Base-by-base conservation (phyloP, 306 rosid species). In the Fragaria ananassa region DNA sequence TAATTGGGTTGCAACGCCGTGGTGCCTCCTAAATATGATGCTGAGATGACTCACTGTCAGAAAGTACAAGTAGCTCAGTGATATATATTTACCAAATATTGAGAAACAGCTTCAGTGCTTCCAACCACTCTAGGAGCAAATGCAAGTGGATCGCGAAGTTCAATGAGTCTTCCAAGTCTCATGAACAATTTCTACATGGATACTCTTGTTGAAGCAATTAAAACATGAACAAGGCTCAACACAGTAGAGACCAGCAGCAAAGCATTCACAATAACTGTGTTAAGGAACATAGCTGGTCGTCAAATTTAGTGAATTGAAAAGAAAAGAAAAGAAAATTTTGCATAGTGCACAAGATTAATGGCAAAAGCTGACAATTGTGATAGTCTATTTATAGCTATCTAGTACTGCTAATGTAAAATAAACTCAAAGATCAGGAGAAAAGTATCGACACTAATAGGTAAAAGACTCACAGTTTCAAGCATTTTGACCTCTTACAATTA, bases 101-200 rank as follows among this genome's bases (percentile, higher is more conserved):
- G 80, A 23, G 73, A 34, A 69, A 51, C 57, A 61, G 49, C 37
- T 62, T 70, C 68, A 2, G 34, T 25, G 31, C 58, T 70, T 75
- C 77, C 71, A 17, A 76, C 76, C 68, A 81, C 84, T 81, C 70
- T 81, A 2, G 84, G 84, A 76, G 84, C 77, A 70, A 81, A 81
- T 12, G 84, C 84, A 71, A 76, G 77, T 57, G 84, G 84, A 50
- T 81, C 53, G 60, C 80, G 80, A 19, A 80, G 63, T 71, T 76
- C 81, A 41, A 81, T 81, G 69, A 61, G 77, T 54, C 64, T 81
- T 13, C n/a, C 84, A 78, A 70, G 80, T 81, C 68, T 70, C 81
- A 8, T 61, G 57, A 37, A 81, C 80, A 39, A 21, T 68, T 13
- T 81, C 46, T 71, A 49, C 81, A 39, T 81, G 77, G 41, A 50